Evolutionary conservation across 805 yeast species (phyloP), one percentile per base, ranked within the genome.

Genomic region (Hermanozyma aechmeae): DNA sequence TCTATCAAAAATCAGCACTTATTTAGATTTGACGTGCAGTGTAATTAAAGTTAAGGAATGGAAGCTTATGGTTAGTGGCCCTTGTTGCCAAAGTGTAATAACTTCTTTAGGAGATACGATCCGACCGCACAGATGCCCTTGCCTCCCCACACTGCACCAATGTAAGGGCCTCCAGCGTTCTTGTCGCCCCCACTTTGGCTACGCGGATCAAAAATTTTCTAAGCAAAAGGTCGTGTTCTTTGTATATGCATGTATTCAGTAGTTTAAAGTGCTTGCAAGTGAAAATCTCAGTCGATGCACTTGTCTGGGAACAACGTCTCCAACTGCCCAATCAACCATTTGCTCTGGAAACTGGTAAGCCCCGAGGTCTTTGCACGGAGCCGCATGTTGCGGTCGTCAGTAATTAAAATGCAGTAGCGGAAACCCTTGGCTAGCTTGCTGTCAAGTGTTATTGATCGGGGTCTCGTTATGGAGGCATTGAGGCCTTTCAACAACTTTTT

Each of bases 311-410:
- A 57, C 16, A 65, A 49, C 25, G 48, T 48, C 32, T 70, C 77
- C 27, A 74, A 51, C 32, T 65, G 72, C 27, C 53, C 51, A 49
- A 73, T 73, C 28, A 76, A 57, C 82, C 82, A 76, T 34, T 66
- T 62, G 35, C 79, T 72, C 30, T 71, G 74, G 48, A 64, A 71
- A 25, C 73, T 65, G 5, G 68, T 56, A 23, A 73, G 58, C 1
- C 74, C 75, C n/a, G 68, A 57, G 3, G 72, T 56, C 42, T 73
- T 70, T 2, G 84, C 77, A 38, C 82, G 70, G 23, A 75, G 50
- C 37, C 81, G 60, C 82, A 81, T 75, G 38, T 76, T 79, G 31
- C 76, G 57, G 47, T 82, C 89, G 51, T 81, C 89, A 2, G 87
- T 77, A 21, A 81, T 71, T 28, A 81, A 53, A 16, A 78, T 65